A percentile compares a stretch with the other conserved stretches of the same genome.
phyloP scores from a whole-genome alignment of 768 basidiomycete genomes.

The Pleurotus cornucopiae region DNA sequence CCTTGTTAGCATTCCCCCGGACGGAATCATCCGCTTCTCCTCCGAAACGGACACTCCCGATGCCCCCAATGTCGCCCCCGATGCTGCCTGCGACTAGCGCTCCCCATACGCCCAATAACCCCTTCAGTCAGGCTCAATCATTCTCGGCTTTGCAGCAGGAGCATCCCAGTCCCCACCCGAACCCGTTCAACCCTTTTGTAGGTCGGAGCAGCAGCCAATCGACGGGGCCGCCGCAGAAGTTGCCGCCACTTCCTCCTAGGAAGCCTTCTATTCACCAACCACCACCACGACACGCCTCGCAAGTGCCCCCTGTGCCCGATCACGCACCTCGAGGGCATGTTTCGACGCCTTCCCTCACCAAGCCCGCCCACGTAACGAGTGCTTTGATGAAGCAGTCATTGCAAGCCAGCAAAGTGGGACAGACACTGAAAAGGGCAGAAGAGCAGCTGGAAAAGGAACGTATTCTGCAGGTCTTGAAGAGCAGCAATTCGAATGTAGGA shows the following conservation, averaged over 20 bases:
- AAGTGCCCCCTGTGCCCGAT: constrained; percentile 11
- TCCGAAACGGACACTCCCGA: constrained; percentile 14
- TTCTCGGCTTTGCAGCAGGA: constrained; percentile 6
- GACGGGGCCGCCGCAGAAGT: constrained; percentile 13
- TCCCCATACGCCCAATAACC: constrained; percentile 4
- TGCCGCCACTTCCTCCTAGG: constrained; percentile 51
- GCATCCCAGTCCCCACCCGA: constrained; percentile 10
- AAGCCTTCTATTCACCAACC: constrained; percentile 31
- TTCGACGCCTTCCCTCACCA: constrained; percentile 33
- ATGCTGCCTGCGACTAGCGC: not conserved
- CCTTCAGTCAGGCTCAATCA: constrained; percentile 17
- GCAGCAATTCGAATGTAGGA: constrained; percentile 36
- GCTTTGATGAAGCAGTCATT: constrained; percentile 70
- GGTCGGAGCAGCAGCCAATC: constrained; percentile 32
- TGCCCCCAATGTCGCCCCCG: constrained; percentile 10
- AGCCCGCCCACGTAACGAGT: constrained; percentile 47
- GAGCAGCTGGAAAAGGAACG: constrained; percentile 66
- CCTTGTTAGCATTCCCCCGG: constrained; percentile 11
- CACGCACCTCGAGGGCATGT: constrained; percentile 15
- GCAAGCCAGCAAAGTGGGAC: constrained; percentile 68
- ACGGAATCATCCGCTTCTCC: constrained; percentile 16
- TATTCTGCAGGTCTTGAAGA: constrained; percentile 68
- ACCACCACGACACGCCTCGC: constrained; percentile 35
- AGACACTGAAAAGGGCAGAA: constrained; percentile 66
- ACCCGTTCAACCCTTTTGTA: constrained; percentile 15